Evolutionary conservation across 768 basidiomycete species (phyloP).

Genomic region (Tulasnella sp.): DNA sequence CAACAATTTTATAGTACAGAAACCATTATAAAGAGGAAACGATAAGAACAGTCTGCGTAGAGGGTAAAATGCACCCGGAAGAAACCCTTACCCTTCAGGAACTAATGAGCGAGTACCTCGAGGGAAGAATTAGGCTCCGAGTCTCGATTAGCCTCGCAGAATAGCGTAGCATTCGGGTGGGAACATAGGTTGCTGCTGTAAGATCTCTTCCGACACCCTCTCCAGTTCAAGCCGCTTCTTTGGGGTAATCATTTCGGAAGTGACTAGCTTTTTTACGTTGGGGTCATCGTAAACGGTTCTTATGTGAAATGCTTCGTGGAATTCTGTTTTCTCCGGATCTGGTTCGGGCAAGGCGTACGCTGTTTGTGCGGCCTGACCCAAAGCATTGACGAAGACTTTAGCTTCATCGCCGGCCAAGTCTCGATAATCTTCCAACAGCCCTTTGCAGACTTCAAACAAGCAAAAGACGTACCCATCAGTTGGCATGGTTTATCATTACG

Average conservation of each 20-base stretch:
- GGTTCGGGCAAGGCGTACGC: not conserved
- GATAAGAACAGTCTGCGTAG: too few species aligned
- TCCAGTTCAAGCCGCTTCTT: not conserved
- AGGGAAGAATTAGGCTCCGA: too few species aligned
- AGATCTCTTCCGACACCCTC: not conserved
- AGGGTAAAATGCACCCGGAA: too few species aligned
- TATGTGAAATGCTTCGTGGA: not conserved
- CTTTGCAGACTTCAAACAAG: not conserved
- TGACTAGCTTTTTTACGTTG: not conserved
- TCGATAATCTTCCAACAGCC: not conserved
- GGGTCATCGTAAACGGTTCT: not conserved
- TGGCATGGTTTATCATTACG: too few species aligned
- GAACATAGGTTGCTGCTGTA: not conserved
- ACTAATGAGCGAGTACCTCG: too few species aligned
- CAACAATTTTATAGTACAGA: too few species aligned
- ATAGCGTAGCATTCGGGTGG: not conserved
- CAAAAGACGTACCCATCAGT: not conserved
- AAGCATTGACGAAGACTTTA: not conserved
- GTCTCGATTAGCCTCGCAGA: too few species aligned
- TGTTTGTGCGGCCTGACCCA: not conserved
- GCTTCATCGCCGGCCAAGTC: not conserved
- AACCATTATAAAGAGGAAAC: too few species aligned
- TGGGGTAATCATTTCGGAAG: not conserved
- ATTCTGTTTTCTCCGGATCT: not conserved
- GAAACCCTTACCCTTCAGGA: too few species aligned